Conservation (phyloP, 139 green algal genomes). For the Chlorella sp. region DNA sequence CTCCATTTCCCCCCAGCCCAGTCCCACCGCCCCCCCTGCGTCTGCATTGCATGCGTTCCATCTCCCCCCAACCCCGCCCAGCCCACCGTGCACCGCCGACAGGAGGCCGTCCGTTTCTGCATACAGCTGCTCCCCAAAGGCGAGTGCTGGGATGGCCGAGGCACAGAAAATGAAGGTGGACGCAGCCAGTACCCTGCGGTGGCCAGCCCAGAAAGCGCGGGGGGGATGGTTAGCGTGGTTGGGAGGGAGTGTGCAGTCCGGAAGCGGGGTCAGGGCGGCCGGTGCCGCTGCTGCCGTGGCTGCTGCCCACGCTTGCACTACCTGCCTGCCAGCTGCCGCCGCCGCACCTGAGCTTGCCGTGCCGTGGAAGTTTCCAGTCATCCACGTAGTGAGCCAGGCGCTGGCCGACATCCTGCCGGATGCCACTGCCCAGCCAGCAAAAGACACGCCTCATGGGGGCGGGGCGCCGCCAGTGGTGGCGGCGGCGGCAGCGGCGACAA, state of each 20-base stretch:
- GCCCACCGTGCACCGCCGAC: conserved; percentile 1
- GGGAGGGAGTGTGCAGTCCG: not conserved
- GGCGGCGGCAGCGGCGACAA: too few species aligned
- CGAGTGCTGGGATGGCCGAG: conserved; percentile 83
- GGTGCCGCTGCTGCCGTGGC: not conserved
- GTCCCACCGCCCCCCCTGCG: not conserved
- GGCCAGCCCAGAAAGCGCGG: not conserved
- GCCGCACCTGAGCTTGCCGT: not conserved
- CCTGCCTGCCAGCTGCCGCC: not conserved
- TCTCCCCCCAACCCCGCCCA: not conserved
- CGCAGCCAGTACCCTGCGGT: conserved; percentile 77
- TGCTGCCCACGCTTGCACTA: not conserved
- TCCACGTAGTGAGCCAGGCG: not conserved
- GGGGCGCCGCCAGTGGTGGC: too few species aligned
- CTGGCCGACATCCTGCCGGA: not conserved
- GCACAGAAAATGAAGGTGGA: conserved; percentile 88
- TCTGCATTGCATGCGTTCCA: not conserved
- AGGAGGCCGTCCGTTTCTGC: conserved; percentile 11
- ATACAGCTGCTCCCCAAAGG: conserved; percentile 87
- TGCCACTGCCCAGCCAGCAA: not conserved
- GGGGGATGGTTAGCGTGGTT: not conserved
- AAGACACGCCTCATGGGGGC: too few species aligned
- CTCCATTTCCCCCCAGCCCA: too few species aligned
- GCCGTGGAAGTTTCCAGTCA: not conserved
- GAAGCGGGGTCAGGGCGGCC: not conserved